phyloP scores from a whole-genome alignment of 169 alveolate species.

The Eimeria sp. region DNA sequence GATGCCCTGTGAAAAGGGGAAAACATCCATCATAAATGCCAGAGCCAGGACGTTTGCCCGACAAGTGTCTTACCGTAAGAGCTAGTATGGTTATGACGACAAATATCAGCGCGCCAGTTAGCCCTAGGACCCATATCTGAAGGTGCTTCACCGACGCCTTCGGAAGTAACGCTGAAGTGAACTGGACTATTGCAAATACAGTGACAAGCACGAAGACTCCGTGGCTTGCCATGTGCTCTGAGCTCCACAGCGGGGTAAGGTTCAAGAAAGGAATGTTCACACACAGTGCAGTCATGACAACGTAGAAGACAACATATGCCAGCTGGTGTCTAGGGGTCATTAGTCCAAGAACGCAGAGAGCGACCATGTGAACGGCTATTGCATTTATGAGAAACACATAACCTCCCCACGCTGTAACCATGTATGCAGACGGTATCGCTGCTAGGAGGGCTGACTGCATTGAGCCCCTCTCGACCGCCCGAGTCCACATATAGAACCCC shows the following conservation, averaged over 20 bases:
- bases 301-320: conserved; percentile 96
- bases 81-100: conserved; percentile 71
- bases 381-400: conserved; percentile 98
- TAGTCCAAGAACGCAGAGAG: conserved; percentile 94
- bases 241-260: conserved; percentile 93
- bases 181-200: conserved; percentile 79
- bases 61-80: conserved; percentile 83
- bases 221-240: conserved; percentile 99
- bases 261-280: conserved; percentile 98
- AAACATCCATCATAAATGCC: not conserved
- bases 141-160: conserved; percentile 51
- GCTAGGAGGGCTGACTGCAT: conserved; percentile 90
- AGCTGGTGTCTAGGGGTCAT: conserved; percentile 94
- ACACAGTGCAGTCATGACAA: conserved; percentile 96
- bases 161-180: conserved; percentile 25
- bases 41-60: not conserved
- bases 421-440: conserved; percentile 88
- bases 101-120: conserved; percentile 24
- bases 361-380: conserved; percentile 96
- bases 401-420: conserved; percentile 99
- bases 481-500: conserved; percentile 96
- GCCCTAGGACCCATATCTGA: conserved; percentile 29
- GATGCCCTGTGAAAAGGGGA: not conserved
- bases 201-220: conserved; percentile 94
- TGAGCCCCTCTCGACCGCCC: conserved; percentile 96